Percentiles rank a stretch among this genome's conserved stretches.
These are phyloP conservation scores for Pythium utonaiense DNA, from an alignment of 352 stramenopile species.

Conservation along the genomic window DNA sequence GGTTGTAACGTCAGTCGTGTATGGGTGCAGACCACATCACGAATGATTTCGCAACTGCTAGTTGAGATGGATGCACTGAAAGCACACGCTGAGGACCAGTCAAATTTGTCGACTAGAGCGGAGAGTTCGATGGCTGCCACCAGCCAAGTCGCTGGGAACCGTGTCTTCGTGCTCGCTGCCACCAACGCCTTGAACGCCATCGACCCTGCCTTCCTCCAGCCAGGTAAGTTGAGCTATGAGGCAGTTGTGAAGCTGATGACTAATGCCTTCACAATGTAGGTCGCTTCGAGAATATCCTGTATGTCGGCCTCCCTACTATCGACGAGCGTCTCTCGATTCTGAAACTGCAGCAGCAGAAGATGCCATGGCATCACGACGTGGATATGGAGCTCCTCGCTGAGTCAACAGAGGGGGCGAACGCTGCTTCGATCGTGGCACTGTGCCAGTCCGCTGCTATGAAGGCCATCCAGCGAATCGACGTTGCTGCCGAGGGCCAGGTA, in stretches of 20 bases:
- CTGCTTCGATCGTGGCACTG: constrained; percentile 67
- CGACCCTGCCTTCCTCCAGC: constrained; percentile 78
- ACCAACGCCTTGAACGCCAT: constrained; percentile 77
- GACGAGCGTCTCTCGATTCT: constrained; percentile 64
- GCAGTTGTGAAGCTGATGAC: not conserved
- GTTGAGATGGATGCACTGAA: constrained; percentile 79
- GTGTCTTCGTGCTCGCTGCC: constrained; percentile 77
- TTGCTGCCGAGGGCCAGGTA: constrained; percentile 7
- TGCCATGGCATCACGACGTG: constrained; percentile 65
- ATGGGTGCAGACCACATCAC: constrained; percentile 49
- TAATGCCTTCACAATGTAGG: constrained; percentile 25
- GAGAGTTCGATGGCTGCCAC: not conserved
- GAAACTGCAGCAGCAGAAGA: constrained; percentile 54
- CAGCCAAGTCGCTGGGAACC: constrained; percentile 25
- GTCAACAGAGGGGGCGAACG: constrained; percentile 59
- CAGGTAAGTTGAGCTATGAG: constrained; percentile 33
- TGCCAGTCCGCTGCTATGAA: constrained; percentile 70
- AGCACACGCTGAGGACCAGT: constrained; percentile 38
- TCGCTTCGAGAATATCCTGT: constrained; percentile 82
- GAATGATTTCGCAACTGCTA: constrained; percentile 85
- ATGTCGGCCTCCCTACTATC: constrained; percentile 55
- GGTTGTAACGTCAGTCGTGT: too few species aligned
- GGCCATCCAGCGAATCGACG: constrained; percentile 55
- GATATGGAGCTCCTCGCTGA: constrained; percentile 44
- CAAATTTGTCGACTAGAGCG: not conserved